Base-by-base conservation (phyloP, 768 basidiomycete species). In the Polyporus arcularius region DNA sequence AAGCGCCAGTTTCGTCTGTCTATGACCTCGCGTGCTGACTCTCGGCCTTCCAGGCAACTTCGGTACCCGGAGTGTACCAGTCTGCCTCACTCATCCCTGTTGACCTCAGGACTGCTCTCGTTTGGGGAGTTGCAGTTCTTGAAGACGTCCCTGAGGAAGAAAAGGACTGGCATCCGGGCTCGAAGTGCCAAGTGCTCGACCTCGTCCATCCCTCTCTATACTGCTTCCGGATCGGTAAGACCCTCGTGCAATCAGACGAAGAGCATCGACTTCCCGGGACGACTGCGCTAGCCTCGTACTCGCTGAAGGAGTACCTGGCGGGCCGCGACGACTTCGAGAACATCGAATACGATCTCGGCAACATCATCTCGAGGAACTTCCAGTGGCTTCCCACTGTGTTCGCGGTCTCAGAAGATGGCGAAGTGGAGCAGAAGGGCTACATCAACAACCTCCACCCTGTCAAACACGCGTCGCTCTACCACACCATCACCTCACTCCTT, bases 121-220 rank as follows among this genome's bases (percentile, higher is more conserved):
- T 55, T 18, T 4, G 26, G 32, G 56, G 45, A 5, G 47, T 57
- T 35, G 26, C 47, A 9, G 16, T 47, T 2, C 75, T 80, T 30
- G 78, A 82, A 62, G 61, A 71, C 45, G 70, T 78, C 4, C 73
- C 75, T 0, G 75, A 73, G 7, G 67, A 66, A 0, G 32, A 69
- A 48, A 76, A 73, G 42, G 80, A 82, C 63, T 82, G 80, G 80
- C 80, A 81, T 63, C 80, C 80, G 8, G 71, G 73, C 2, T 77
- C 78, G 1, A 70, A 80, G 58, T 65, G 71, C 6, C 74, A 74
- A 50, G 80, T 81, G 0, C 74, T 78, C 41, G 79, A 81, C 58
- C 70, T 81, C 31, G 76, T 81, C 1, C 77, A 82, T 53, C 80
- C 80, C 40, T 76, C 79, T 2, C 69, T 80, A 2, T 82, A 73